Conservation (phyloP, 2,329 filamentous ascomycete species). For the Biscogniauxia sp. region DNA sequence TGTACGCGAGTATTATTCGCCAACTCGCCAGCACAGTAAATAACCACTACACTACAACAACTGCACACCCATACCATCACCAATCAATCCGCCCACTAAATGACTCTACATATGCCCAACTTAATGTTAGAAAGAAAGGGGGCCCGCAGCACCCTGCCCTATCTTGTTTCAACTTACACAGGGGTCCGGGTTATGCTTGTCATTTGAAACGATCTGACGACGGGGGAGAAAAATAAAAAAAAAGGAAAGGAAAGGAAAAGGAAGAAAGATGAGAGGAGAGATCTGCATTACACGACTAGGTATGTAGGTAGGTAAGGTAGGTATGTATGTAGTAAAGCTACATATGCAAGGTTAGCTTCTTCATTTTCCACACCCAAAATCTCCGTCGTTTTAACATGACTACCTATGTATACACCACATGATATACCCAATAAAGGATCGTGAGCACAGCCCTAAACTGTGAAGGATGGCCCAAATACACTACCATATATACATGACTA, state of each 20-base stretch:
- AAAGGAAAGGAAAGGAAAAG: background rate
- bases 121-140: background rate
- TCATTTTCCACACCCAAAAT: background rate
- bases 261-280: background rate
- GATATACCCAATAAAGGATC: no score
- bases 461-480: no score
- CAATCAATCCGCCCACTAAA: no score
- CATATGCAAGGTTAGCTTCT: background rate
- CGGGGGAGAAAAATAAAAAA: background rate
- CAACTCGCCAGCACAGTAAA: background rate
- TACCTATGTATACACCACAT: no score
- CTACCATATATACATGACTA: no score
- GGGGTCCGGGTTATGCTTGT: background rate
- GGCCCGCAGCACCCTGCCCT: background rate
- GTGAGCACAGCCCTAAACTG: no score
- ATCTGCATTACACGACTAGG: background rate
- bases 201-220: conserved; percentile 3
- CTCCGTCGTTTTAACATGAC: no score
- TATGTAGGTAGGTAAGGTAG: no score
- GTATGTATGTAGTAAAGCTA: no score
- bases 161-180: background rate
- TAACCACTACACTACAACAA: background rate
- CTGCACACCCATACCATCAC: background rate
- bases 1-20: background rate
- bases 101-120: background rate